Evolutionary conservation across 352 stramenopile genomes (phyloP).

Genomic region (Phytophthora sp.): DNA sequence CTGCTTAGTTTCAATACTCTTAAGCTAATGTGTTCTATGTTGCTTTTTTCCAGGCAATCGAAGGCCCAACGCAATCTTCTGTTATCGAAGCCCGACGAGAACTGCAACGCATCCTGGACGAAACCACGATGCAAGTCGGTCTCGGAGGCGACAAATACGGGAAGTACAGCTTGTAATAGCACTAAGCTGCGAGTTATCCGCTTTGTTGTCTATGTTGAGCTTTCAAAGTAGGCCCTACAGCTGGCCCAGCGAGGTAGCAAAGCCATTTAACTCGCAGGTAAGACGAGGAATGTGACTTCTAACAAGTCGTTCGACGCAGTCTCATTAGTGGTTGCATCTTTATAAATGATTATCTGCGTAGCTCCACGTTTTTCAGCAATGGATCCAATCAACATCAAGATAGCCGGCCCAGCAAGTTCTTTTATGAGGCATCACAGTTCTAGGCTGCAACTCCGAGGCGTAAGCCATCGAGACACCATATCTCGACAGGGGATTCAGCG

Average conservation of each 20-base stretch:
- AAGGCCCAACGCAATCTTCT: slow-evolving; percentile 70
- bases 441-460: slow-evolving; percentile 33
- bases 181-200: slow-evolving; percentile 10
- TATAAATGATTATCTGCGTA: slow-evolving; percentile 29
- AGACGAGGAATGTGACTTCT: slow-evolving; percentile 5
- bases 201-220: slow-evolving; percentile 19
- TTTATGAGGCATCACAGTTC: slow-evolving; percentile 18
- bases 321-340: slow-evolving; percentile 27
- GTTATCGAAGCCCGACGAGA: slow-evolving; percentile 83
- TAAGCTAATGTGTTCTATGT: slow-evolving; percentile 1
- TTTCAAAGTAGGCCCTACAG: slow-evolving; percentile 15
- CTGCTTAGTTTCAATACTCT: background rate
- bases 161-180: slow-evolving; percentile 88
- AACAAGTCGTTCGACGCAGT: slow-evolving; percentile 8
- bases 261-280: slow-evolving; percentile 10
- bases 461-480: slow-evolving; percentile 82
- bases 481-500: slow-evolving; percentile 35
- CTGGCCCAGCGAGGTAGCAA: slow-evolving; percentile 7
- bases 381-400: slow-evolving; percentile 24
- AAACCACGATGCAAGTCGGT: slow-evolving; percentile 89
- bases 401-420: slow-evolving; percentile 3
- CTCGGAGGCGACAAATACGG: slow-evolving; percentile 87
- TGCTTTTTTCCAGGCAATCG: slow-evolving; percentile 62
- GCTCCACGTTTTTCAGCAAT: slow-evolving; percentile 20
- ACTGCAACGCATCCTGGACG: slow-evolving; percentile 88